Evolutionary conservation across 352 stramenopile species (phyloP), one percentile per base, ranked within the genome.

Genomic region (Pythium rhizo-oryzae): DNA sequence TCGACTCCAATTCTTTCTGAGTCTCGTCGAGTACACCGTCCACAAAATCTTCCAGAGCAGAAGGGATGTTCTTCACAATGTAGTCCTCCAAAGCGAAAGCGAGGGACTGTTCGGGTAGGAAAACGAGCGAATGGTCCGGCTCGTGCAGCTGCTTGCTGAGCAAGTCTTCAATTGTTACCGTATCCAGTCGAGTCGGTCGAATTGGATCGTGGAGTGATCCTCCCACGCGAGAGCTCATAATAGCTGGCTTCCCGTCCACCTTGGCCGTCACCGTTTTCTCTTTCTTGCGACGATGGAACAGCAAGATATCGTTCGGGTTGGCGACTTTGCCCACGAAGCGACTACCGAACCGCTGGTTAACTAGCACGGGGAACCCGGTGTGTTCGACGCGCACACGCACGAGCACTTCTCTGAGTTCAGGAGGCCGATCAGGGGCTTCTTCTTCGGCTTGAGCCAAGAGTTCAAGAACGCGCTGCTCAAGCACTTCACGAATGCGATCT

Each of bases 301-400:
- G 76, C 59, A 97, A 69, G 62, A 97, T 90, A 53, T 96, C 88
- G 67, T 91, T 93, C 8, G 90, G 88, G 54, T 97, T 97, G 25
- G 91, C 91, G 33, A 97, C 83, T 49, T 91, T 85, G 11, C 87
- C 87, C 9, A 94, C 87, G 60, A 97, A 97, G 16, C 82, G 82
- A 52, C 77, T 82, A 25, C 90, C 91, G 68, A 97, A 97, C 28
- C 89, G 82, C 70, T 97, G 88, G 59, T 94, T 95, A n/a, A 93
- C 87, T 15, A 97, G 51, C 59, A 96, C 77, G 1, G 86, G 89
- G 60, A 97, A 97, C 23, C 88, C 89, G 11, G 87, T 85, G 71
- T 97, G 89, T 59, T 97, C 91, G 15, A 97, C 90, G 35, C 90
- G 85, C 16, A 97, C 64, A 8, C 91, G 85, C 44, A 97, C 77